A percentile compares a stretch with the other conserved stretches of the same genome.
phyloP scores from a whole-genome alignment of 2,329 filamentous ascomycete genomes.

The Elsinoe perseae region DNA sequence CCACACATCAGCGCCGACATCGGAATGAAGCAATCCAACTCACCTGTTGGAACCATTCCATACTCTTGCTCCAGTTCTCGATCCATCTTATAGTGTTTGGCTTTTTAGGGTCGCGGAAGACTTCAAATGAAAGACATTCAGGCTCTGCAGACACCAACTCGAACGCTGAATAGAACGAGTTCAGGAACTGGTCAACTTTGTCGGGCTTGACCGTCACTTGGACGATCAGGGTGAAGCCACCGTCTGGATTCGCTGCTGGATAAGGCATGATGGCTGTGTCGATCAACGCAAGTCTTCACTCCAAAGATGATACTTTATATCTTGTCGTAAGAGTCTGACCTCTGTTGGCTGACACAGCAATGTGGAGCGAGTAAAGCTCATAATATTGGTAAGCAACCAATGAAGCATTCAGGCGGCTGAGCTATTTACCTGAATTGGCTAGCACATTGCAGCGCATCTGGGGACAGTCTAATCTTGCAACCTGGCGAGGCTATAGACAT shows the following conservation, averaged over 20 bases:
- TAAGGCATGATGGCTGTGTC: not conserved
- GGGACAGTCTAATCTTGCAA: too few relatives aligned
- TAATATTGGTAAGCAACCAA: not conserved
- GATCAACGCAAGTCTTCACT: not conserved
- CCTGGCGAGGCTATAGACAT: too few relatives aligned
- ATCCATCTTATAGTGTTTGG: not conserved
- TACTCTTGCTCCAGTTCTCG: conserved; percentile 1
- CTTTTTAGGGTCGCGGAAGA: not conserved
- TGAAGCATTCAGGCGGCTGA: too few relatives aligned
- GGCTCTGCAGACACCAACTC: not conserved
- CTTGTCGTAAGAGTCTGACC: not conserved
- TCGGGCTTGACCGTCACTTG: not conserved
- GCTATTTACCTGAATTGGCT: too few relatives aligned
- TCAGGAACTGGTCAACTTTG: not conserved
- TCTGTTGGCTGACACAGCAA: not conserved
- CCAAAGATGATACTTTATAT: not conserved
- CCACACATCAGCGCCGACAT: not conserved
- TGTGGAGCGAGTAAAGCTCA: not conserved
- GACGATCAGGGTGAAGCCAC: not conserved
- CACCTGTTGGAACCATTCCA: not conserved
- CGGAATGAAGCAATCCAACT: not conserved
- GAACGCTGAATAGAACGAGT: not conserved
- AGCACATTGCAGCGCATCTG: too few relatives aligned
- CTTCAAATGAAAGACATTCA: not conserved
- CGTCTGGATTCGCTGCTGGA: not conserved